Evolutionary conservation across 179 eudicot species (phyloP).

Genomic region (Silene noctiflora): DNA sequence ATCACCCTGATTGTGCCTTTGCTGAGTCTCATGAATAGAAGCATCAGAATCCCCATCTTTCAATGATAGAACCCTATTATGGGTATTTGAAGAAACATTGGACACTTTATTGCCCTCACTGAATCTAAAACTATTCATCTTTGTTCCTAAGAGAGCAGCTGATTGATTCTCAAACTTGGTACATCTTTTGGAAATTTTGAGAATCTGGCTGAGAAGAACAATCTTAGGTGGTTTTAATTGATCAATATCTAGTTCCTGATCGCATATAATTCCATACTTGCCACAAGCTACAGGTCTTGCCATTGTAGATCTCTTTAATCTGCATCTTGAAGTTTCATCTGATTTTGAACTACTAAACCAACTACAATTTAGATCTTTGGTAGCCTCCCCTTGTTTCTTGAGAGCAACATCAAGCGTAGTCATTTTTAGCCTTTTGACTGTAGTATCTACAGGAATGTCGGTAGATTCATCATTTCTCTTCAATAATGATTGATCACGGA

Average conservation of each 20-base stretch:
- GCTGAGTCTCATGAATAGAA: conserved; percentile 23
- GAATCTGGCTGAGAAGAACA: conserved; percentile 44
- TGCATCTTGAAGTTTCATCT: conserved; percentile 23
- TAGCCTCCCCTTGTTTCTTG: conserved; percentile 17
- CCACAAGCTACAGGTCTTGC: conserved; percentile 60
- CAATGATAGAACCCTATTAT: conserved; percentile 21
- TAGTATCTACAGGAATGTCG: conserved; percentile 28
- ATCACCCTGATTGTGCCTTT: conserved; percentile 17
- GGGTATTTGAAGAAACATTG: conserved; percentile 21
- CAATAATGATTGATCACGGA: conserved; percentile 17
- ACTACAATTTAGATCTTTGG: conserved; percentile 20
- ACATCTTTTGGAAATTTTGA: conserved; percentile 37
- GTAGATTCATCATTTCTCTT: conserved; percentile 29
- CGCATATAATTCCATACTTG: conserved; percentile 60
- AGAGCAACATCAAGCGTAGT: conserved; percentile 19
- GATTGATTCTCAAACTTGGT: conserved; percentile 20
- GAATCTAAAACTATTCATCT: conserved; percentile 22
- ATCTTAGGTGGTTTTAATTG: conserved; percentile 51
- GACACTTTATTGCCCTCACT: conserved; percentile 24
- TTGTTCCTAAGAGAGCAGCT: conserved; percentile 16
- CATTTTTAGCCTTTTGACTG: conserved; percentile 36
- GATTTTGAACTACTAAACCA: conserved; percentile 18
- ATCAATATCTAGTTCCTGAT: conserved; percentile 31
- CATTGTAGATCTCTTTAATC: conserved; percentile 29
- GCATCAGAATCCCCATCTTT: conserved; percentile 13